Base-by-base conservation (phyloP, 2,329 filamentous ascomycete genomes). In the Colletotrichum eremochloae region DNA sequence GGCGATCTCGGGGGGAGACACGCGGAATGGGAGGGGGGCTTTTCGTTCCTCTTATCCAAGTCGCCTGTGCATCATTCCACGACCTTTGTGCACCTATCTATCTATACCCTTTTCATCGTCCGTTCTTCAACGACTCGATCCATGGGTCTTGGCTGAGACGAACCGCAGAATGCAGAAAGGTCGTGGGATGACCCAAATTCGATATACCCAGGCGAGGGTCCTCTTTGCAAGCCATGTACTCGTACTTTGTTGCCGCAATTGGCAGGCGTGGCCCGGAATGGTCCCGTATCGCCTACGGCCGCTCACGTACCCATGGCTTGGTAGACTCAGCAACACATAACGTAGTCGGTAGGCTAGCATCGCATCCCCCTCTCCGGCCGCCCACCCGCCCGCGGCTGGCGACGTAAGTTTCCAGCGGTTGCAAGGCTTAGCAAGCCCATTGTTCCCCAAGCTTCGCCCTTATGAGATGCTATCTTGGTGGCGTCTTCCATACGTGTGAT, bases 391-490 rank as follows among this genome's bases (percentile, higher is more conserved):
- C 40, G 40, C 40, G 40, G 20, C n/a, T 18, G 29, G 33, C 44
- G 24, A 61, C 66, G 20, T 46, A 29, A 60, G 38, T 55, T 68
- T 29, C 62, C 63, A 70, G 55, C 42, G 61, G 44, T 42, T 46
- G 24, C 29, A 69, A 24, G 58, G 69, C 69, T 55, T 38, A 69
- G 66, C 60, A 70, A 65, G 70, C 70, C 70, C 55, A 46, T 69
- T 72, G 18, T n/a, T 38, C 53, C 44, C 33, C 33, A 46, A 72
- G 66, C 40, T 57, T 65, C 58, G 55, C 70, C 66, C 67, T 72
- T 61, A 55, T 40, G 55, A 70, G 61, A 70, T 67, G 56, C 70
- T 46, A 72, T 31, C 40, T 20, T 36, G 61, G n/a, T 65, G 61
- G 66, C 60, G 60, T 40, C 60, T 31, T 61, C 70, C 50, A 57